Percentiles rank a stretch among this genome's conserved stretches.
phyloP scores from a whole-genome alignment of 2,329 filamentous ascomycete genomes.

The Daldinia sp. region DNA sequence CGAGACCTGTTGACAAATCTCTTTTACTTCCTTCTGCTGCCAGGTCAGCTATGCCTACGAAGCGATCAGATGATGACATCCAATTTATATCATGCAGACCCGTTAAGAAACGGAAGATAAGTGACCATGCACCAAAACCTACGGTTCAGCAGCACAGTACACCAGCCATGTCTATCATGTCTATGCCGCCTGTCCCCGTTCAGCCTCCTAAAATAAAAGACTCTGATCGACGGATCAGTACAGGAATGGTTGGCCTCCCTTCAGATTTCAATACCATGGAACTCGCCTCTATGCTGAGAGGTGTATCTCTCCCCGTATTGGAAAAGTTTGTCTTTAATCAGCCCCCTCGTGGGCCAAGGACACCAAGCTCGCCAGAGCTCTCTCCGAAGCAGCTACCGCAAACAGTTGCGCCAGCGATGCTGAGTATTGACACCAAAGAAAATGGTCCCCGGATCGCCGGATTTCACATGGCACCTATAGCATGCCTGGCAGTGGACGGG shows the following conservation, averaged over 20 bases:
- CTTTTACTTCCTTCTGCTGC: constrained; percentile 3
- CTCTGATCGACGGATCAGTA: constrained; percentile 50
- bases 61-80: constrained; percentile 56
- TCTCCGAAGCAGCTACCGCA: constrained; percentile 54
- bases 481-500: constrained; percentile 25
- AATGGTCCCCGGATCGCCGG: background rate
- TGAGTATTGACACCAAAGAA: constrained; percentile 9
- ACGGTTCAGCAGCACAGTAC: constrained; percentile 16
- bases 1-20: constrained; percentile 10
- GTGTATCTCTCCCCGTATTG: constrained; percentile 53
- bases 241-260: constrained; percentile 50
- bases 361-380: constrained; percentile 51
- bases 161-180: constrained; percentile 10
- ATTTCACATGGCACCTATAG: constrained; percentile 5
- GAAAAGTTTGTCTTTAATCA: constrained; percentile 52
- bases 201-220: constrained; percentile 37
- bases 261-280: constrained; percentile 49
- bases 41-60: constrained; percentile 42
- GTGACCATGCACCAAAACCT: constrained; percentile 27
- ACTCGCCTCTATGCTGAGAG: constrained; percentile 48
- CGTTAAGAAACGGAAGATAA: constrained; percentile 56
- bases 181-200: constrained; percentile 17
- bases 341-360: constrained; percentile 43
- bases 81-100: constrained; percentile 60
- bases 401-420: constrained; percentile 32